Base-by-base conservation (phyloP, 805 yeast species). In the Kluyveromyces starmeri region DNA sequence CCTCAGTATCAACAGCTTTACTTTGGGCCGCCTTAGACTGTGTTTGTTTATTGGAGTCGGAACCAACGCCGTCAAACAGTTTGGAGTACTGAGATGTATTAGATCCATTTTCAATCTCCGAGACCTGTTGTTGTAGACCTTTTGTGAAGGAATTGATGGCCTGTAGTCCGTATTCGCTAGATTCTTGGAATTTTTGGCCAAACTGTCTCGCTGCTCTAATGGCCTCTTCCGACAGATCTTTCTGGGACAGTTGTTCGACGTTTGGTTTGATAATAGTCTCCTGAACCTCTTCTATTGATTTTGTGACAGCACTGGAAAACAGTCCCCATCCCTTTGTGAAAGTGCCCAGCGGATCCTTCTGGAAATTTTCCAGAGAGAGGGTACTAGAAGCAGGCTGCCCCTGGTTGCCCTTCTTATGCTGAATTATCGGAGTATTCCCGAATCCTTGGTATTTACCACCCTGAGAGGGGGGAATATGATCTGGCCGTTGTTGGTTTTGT, bases 401-500 rank as follows among this genome's bases (percentile, higher is more conserved):
- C 22, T 27, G 24, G 27, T 51, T 48, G 15, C 46, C 43, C 19
- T 42, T 31, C 34, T 39, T 41, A 39, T 43, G 29, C 25, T 45
- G 26, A 31, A 47, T 52, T 8, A 45, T 45, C 4, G 88, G 84
- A 0, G 85, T 71, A 47, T 77, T 83, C 23, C 97, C 97, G 62
- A 89, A 88, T 1, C 97, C 97, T 42, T 75, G 78, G 55, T 78
- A 88, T 54, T 78, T 82, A 33, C 96, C 97, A 42, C 97, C 97
- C 61, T 88, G 85, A 9, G 89, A 81, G 19, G 97, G 97, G 3
- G 89, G 94, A 34, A 85, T 54, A 55, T 81, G 64, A 1, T 72
- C 84, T 2, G 96, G 83, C 56, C 94, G 73, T 13, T 66, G 40
- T 6, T 75, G 77, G 58, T 88, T 88, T 36, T 67, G 65, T 13